Evolutionary conservation across 371 early-diverging fungal species (phyloP).

Genomic region (Actinomucor elegans): DNA sequence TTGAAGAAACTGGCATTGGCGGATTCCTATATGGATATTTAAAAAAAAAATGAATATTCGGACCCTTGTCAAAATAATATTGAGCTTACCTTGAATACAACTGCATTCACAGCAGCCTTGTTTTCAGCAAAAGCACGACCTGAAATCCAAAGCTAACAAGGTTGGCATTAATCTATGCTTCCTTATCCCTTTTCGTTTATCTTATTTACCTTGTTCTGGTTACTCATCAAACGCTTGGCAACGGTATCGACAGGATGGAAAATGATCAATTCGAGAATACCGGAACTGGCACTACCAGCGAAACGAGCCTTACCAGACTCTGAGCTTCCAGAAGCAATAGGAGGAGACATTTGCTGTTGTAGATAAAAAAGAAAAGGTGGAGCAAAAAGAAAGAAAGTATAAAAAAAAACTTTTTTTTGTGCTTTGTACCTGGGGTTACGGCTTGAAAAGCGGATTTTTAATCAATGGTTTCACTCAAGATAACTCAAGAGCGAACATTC

Average conservation of each 20-base stretch:
- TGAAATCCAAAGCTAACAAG: slow-evolving; percentile 58
- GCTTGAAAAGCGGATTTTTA: too few species aligned
- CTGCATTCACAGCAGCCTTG: slow-evolving; percentile 62
- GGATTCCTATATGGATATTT: slow-evolving; percentile 74
- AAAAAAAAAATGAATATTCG: not conserved
- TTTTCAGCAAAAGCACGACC: slow-evolving; percentile 61
- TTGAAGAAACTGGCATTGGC: slow-evolving; percentile 66
- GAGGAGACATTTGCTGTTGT: slow-evolving; percentile 55
- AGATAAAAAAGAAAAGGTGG: slow-evolving; percentile 5
- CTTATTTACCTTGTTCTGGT: slow-evolving; percentile 71
- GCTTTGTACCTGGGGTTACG: slow-evolving; percentile 17
- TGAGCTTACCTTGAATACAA: slow-evolving; percentile 78
- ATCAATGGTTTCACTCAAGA: not conserved
- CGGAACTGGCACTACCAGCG: slow-evolving; percentile 89
- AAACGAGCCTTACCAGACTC: slow-evolving; percentile 86
- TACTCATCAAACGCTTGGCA: slow-evolving; percentile 97
- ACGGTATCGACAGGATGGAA: slow-evolving; percentile 99
- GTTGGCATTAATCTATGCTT: not conserved
- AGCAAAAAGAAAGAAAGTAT: slow-evolving; percentile 6
- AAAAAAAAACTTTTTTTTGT: not conserved
- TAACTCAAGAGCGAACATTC: not conserved
- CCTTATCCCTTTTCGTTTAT: not conserved
- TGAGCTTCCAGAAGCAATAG: slow-evolving; percentile 59
- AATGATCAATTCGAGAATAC: slow-evolving; percentile 89
- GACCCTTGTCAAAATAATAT: slow-evolving; percentile 13